Percentiles rank a stretch among this genome's conserved stretches.
Conservation (phyloP, 2,329 filamentous ascomycete genomes). For the Teratosphaeria zuluensis region DNA sequence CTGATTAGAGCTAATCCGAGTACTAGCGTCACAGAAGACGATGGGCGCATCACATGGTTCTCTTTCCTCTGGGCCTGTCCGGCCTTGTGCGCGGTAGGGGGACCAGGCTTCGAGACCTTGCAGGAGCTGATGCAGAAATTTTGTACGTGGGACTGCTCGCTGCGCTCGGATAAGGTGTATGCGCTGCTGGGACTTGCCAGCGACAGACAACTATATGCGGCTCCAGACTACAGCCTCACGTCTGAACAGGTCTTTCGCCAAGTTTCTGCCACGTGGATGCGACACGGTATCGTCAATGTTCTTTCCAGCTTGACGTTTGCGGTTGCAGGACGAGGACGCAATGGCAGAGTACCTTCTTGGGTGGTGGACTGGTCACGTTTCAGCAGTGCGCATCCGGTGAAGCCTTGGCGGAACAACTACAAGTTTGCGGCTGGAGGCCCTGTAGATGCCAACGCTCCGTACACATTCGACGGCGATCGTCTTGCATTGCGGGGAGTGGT, state of each 20-base stretch:
- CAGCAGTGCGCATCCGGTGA: background rate
- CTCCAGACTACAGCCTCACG: background rate
- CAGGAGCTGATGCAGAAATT: background rate
- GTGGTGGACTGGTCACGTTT: background rate
- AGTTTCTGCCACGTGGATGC: background rate
- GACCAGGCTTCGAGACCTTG: background rate
- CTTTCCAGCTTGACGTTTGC: background rate
- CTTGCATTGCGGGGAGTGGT: no score
- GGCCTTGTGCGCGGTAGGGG: background rate
- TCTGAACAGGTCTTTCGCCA: background rate
- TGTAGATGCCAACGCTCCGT: no score
- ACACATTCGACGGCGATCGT: no score
- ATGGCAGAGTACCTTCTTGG: background rate
- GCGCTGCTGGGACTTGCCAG: background rate
- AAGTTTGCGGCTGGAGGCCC: no score
- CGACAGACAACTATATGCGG: background rate
- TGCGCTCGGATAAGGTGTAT: background rate
- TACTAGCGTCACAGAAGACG: background rate
- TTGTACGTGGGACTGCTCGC: background rate
- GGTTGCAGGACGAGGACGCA: no score
- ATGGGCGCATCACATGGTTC: background rate
- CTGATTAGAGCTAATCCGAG: background rate
- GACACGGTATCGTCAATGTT: background rate
- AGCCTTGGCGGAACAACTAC: no score
- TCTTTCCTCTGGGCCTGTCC: background rate